phyloP scores from a whole-genome alignment of 2,329 filamentous ascomycete species.

The Pyrenochaeta sp. region DNA sequence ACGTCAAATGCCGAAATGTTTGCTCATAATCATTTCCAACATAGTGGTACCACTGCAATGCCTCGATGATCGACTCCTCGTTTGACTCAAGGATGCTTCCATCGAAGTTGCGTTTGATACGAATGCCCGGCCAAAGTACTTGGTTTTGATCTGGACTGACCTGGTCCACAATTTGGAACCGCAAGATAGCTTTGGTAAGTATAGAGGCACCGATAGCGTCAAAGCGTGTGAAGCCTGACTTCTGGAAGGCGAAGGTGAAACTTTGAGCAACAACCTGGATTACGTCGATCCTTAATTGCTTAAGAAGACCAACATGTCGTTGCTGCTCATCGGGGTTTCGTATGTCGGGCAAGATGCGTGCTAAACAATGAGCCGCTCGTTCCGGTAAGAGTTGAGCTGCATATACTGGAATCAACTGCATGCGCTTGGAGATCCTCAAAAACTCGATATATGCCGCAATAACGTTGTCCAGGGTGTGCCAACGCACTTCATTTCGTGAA shows the following conservation, averaged over 20 bases:
- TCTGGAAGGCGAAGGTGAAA: constrained; percentile 52
- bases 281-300: constrained; percentile 75
- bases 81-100: constrained; percentile 60
- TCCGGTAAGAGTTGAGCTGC: constrained; percentile 76
- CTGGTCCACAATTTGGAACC: constrained; percentile 60
- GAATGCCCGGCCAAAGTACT: constrained; percentile 62
- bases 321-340: constrained; percentile 69
- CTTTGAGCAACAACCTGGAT: constrained; percentile 77
- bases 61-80: constrained; percentile 77
- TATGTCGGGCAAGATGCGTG: constrained; percentile 78
- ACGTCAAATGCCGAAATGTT: constrained; percentile 71
- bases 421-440: constrained; percentile 73
- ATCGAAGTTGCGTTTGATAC: constrained; percentile 75
- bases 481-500: constrained; percentile 20
- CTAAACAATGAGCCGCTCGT: constrained; percentile 74
- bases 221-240: constrained; percentile 37
- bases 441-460: constrained; percentile 83
- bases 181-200: constrained; percentile 36
- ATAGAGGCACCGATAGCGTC: constrained; percentile 19
- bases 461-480: constrained; percentile 70
- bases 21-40: constrained; percentile 67
- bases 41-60: constrained; percentile 84
- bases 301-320: constrained; percentile 76
- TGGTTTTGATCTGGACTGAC: constrained; percentile 44
- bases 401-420: constrained; percentile 85